Conservation (phyloP, 495 filamentous ascomycete species). For the Achaetomiella virescens region DNA sequence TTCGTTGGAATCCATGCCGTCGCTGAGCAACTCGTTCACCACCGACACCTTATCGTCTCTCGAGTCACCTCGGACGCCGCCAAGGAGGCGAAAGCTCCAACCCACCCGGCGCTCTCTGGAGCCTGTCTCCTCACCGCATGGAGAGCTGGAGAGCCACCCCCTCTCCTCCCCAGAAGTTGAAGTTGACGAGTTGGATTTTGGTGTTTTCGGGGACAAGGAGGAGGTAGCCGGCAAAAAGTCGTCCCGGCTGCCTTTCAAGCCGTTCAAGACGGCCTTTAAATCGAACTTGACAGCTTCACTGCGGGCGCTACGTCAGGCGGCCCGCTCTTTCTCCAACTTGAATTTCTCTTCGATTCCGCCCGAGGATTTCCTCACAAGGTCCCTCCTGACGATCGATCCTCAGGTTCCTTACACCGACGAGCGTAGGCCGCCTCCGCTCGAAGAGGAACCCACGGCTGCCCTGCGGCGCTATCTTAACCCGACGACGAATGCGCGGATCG, state of each 20-base stretch:
- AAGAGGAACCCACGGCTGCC: slow-evolving; percentile 75
- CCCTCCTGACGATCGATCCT: slow-evolving; percentile 71
- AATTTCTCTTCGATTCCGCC: slow-evolving; percentile 66
- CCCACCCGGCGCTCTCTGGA: slow-evolving; percentile 40
- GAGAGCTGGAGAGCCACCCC: slow-evolving; percentile 38
- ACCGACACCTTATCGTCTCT: slow-evolving; percentile 37
- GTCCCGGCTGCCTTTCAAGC: slow-evolving; percentile 28
- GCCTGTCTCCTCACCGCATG: slow-evolving; percentile 39
- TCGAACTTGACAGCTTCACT: slow-evolving; percentile 94
- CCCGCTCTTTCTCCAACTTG: slow-evolving; percentile 74
- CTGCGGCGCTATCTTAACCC: slow-evolving; percentile 90
- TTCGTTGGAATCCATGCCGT: slow-evolving; percentile 46
- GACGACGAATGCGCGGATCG: slow-evolving; percentile 58
- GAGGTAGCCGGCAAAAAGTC: slow-evolving; percentile 31
- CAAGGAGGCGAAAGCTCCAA: slow-evolving; percentile 28
- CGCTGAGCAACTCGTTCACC: slow-evolving; percentile 37
- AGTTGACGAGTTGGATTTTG: slow-evolving; percentile 41
- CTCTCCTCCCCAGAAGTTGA: slow-evolving; percentile 33
- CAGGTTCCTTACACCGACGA: slow-evolving; percentile 75
- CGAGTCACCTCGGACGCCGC: slow-evolving; percentile 34
- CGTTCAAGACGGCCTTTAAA: slow-evolving; percentile 61
- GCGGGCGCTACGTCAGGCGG: slow-evolving; percentile 77
- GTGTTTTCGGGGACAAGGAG: slow-evolving; percentile 33
- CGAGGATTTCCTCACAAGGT: slow-evolving; percentile 85
- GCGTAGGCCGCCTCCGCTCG: slow-evolving; percentile 69